Percentiles rank a stretch among this genome's conserved stretches.
Conservation (phyloP, 2,329 filamentous ascomycete species). For the Aspergillus brasiliensis region DNA sequence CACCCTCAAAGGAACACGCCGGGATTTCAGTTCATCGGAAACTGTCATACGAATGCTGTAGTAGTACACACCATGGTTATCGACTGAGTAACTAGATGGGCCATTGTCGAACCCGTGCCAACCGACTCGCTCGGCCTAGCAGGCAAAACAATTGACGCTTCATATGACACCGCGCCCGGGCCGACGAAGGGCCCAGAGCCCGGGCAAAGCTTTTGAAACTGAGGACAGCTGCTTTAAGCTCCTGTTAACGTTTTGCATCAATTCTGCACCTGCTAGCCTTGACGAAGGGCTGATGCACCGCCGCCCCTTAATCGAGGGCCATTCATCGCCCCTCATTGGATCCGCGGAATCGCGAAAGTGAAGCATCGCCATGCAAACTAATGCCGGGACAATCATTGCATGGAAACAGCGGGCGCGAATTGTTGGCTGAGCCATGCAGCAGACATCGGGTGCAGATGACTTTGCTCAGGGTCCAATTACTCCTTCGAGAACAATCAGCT, state of each 20-base stretch:
- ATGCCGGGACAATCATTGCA: conserved; percentile 27
- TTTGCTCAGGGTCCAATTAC: conserved; percentile 15
- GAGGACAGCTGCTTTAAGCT: not conserved
- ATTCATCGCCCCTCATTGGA: conserved; percentile 14
- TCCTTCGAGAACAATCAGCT: conserved; percentile 17
- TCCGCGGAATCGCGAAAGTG: conserved; percentile 6
- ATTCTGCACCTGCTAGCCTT: not conserved
- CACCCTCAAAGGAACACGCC: not conserved
- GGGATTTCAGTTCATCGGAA: not conserved
- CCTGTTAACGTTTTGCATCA: conserved; percentile 1
- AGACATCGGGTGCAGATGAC: conserved; percentile 22
- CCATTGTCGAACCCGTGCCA: not conserved
- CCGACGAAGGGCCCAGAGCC: not conserved
- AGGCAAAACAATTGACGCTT: not conserved
- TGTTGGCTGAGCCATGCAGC: conserved; percentile 16
- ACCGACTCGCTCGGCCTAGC: not conserved
- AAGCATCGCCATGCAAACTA: conserved; percentile 20
- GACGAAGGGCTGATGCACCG: not conserved
- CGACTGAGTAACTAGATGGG: not conserved
- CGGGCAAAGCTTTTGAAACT: not conserved
- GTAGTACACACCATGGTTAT: conserved; percentile 3
- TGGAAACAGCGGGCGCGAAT: conserved; percentile 16
- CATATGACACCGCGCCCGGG: not conserved
- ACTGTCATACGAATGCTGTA: not conserved
- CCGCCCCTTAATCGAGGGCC: not conserved